Evolutionary conservation across 169 alveolate species (phyloP).

Genomic region (Cryptosporidium andersoni): DNA sequence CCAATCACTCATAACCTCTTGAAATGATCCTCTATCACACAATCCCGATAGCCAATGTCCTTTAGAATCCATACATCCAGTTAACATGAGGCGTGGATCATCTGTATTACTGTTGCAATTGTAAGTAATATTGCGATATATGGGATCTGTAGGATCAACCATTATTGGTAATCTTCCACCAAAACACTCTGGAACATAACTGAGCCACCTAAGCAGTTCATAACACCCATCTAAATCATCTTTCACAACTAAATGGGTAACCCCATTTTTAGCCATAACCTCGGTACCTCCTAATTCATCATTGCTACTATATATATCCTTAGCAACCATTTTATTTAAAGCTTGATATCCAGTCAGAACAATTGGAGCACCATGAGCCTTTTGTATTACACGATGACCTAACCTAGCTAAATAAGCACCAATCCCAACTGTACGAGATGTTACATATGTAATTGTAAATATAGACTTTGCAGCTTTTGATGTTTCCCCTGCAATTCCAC

Average conservation of each 20-base stretch:
- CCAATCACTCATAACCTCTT: constrained; percentile 81
- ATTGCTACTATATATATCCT: constrained; percentile 85
- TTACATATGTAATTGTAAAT: constrained; percentile 84
- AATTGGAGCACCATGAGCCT: constrained; percentile 82
- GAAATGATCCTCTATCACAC: constrained; percentile 77
- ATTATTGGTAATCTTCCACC: constrained; percentile 78
- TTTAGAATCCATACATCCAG: constrained; percentile 70
- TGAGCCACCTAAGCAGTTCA: constrained; percentile 81
- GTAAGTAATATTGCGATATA: constrained; percentile 74
- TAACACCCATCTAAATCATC: constrained; percentile 84
- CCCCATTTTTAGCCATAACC: constrained; percentile 87
- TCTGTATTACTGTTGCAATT: constrained; percentile 74
- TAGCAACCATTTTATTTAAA: constrained; percentile 83
- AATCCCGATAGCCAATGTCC: constrained; percentile 76
- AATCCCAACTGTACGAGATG: constrained; percentile 88
- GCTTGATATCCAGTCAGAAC: constrained; percentile 88
- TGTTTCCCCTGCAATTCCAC: constrained; percentile 88
- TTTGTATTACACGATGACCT: constrained; percentile 86
- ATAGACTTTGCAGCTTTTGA: constrained; percentile 85
- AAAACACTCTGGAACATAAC: constrained; percentile 82
- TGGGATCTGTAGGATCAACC: constrained; percentile 74
- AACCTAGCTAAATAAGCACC: constrained; percentile 88
- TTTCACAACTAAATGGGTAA: constrained; percentile 83
- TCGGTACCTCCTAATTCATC: constrained; percentile 89
- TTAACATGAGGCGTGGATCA: constrained; percentile 79